Conservation (phyloP, 2,329 filamentous ascomycete genomes). For the Juglanconis juglandina region DNA sequence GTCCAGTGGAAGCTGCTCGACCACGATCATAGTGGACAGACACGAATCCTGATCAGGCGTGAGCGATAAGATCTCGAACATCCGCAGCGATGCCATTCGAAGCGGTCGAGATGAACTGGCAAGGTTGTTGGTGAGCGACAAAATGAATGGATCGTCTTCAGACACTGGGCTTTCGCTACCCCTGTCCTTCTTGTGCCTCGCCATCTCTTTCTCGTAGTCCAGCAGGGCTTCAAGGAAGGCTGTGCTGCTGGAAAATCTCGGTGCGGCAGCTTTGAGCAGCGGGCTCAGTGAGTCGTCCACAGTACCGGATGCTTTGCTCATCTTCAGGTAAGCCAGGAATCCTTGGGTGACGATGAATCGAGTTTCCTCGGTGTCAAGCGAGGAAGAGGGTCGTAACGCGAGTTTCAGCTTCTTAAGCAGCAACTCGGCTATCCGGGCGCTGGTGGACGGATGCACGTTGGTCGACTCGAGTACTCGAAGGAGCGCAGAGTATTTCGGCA, state of each 20-base stretch:
- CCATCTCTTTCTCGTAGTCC: constrained; percentile 46
- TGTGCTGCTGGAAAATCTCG: constrained; percentile 61
- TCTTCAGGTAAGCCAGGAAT: constrained; percentile 68
- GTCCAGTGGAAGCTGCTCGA: constrained; percentile 75
- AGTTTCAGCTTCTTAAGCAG: constrained; percentile 64
- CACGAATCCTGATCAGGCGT: constrained; percentile 47
- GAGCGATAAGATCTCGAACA: constrained; percentile 62
- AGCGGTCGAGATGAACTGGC: constrained; percentile 71
- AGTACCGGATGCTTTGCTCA: constrained; percentile 57
- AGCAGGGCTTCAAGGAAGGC: constrained; percentile 65
- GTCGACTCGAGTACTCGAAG: constrained; percentile 61
- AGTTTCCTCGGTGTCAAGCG: constrained; percentile 59
- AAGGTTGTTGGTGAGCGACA: constrained; percentile 69
- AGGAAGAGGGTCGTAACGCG: constrained; percentile 58
- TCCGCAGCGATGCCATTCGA: constrained; percentile 67
- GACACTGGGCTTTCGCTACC: constrained; percentile 44
- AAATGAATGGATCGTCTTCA: constrained; percentile 59
- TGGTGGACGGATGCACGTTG: constrained; percentile 62
- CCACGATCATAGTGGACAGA: constrained; percentile 66
- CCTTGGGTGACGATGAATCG: constrained; percentile 72
- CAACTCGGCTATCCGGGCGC: constrained; percentile 62
- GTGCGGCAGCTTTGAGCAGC: constrained; percentile 62
- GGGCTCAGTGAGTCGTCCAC: constrained; percentile 62
- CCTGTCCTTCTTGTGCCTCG: constrained; percentile 22
- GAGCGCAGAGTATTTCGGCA: constrained; percentile 66